Conservation (phyloP, 805 yeast genomes). For the Yueomyces sp. region DNA sequence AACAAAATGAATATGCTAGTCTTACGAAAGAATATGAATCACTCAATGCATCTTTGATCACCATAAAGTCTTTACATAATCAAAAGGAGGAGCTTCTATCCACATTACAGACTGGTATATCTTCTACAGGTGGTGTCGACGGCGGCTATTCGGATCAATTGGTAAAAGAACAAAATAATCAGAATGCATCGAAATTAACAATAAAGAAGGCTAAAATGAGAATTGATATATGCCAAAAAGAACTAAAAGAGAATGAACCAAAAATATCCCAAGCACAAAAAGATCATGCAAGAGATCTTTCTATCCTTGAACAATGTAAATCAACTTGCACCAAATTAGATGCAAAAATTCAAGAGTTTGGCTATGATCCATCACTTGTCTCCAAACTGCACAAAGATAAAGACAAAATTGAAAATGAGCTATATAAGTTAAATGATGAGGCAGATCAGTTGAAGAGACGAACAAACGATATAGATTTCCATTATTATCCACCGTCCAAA, state of each 20-base stretch:
- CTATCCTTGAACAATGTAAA: conserved; percentile 26
- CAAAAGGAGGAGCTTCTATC: conserved; percentile 70
- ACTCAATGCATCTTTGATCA: conserved; percentile 18
- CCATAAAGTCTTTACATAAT: conserved; percentile 33
- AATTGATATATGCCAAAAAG: conserved; percentile 42
- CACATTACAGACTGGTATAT: conserved; percentile 78
- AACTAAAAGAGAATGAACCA: conserved; percentile 31
- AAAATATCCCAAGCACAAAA: conserved; percentile 41
- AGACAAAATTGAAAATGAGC: conserved; percentile 28
- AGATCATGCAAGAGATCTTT: conserved; percentile 27
- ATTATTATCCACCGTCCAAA: conserved; percentile 50
- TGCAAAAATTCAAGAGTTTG: conserved; percentile 28
- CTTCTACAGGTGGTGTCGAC: conserved; percentile 60
- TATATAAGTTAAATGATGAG: conserved; percentile 32
- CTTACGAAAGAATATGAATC: conserved; percentile 24
- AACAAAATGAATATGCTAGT: conserved; percentile 33
- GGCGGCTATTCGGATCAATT: conserved; percentile 70
- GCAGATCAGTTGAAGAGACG: conserved; percentile 45
- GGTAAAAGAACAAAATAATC: conserved; percentile 42
- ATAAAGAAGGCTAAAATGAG: conserved; percentile 49
- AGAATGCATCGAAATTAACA: conserved; percentile 39
- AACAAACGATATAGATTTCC: conserved; percentile 64
- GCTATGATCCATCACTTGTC: conserved; percentile 39
- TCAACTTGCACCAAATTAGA: conserved; percentile 13
- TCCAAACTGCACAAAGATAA: conserved; percentile 35